phyloP scores from a whole-genome alignment of 495 filamentous ascomycete species.

The Peziza echinospora region DNA sequence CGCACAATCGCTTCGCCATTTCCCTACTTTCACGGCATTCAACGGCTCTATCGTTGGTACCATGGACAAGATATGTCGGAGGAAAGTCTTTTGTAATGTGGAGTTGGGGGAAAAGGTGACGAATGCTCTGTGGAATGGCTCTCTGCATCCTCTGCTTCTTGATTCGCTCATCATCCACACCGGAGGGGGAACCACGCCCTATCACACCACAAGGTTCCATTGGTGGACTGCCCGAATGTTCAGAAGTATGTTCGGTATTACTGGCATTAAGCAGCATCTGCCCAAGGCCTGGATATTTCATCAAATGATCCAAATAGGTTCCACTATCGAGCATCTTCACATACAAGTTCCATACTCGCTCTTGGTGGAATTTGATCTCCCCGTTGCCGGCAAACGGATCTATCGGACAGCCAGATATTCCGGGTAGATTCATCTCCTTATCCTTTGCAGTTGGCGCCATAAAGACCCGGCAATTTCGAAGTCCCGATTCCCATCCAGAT shows the following conservation, averaged over 20 bases:
- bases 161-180: neutral
- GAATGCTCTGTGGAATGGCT: constrained; percentile 10
- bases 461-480: neutral
- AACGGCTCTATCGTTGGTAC: constrained; percentile 19
- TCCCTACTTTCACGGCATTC: constrained; percentile 13
- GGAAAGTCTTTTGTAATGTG: constrained; percentile 20
- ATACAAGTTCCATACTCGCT: neutral
- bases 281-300: constrained; percentile 5
- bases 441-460: neutral
- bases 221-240: no score
- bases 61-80: constrained; percentile 21
- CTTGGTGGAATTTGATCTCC: neutral
- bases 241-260: neutral
- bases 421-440: neutral
- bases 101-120: constrained; percentile 16
- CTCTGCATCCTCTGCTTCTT: constrained; percentile 4
- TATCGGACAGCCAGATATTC: neutral
- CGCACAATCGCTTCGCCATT: constrained; percentile 3
- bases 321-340: neutral
- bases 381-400: neutral
- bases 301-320: neutral
- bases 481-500: neutral
- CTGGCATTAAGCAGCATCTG: constrained; percentile 1
- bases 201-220: neutral
- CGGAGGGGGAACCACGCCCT: neutral